These are phyloP conservation scores for Umbellularia californica DNA, from an alignment of 164 flowering plant species.

Conservation along the genomic window DNA sequence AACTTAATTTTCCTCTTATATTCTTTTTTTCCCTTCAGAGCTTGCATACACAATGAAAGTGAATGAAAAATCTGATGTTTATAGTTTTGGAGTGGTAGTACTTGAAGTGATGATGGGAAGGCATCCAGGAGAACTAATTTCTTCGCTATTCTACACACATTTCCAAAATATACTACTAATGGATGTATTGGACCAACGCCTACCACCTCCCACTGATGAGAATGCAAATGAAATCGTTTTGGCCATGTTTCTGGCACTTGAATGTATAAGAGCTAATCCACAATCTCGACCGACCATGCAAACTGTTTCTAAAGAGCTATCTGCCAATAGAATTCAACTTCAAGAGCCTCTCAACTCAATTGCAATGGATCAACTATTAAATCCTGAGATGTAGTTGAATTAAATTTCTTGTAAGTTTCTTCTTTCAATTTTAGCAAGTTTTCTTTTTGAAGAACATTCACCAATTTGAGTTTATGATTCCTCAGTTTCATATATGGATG, in stretches of 20 bases:
- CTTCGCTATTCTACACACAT: background rate
- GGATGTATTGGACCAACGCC: conserved; percentile 11
- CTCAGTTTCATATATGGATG: too few relatives aligned
- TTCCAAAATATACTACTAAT: background rate
- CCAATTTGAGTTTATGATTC: too few relatives aligned
- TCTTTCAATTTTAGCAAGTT: too few relatives aligned
- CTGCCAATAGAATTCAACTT: conserved; percentile 6
- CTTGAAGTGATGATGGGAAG: conserved; percentile 7
- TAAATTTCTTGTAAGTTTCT: too few relatives aligned
- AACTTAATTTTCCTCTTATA: background rate
- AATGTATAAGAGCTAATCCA: conserved; percentile 3
- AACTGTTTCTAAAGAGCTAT: conserved; percentile 9
- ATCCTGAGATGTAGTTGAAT: background rate
- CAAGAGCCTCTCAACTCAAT: conserved; percentile 17
- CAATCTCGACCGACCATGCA: conserved; percentile 13
- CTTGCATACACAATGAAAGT: conserved; percentile 45
- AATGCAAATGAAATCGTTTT: background rate
- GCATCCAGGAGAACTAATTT: conserved; percentile 6
- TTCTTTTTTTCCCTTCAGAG: conserved; percentile 30
- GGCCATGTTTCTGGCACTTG: background rate
- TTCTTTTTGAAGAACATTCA: too few relatives aligned
- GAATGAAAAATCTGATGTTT: conserved; percentile 65
- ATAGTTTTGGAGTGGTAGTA: conserved; percentile 25
- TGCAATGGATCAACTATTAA: conserved; percentile 14
- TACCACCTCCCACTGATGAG: conserved; percentile 1